Evolutionary conservation across 352 stramenopile genomes (phyloP).

Genomic region (Phytophthora aleatoria): DNA sequence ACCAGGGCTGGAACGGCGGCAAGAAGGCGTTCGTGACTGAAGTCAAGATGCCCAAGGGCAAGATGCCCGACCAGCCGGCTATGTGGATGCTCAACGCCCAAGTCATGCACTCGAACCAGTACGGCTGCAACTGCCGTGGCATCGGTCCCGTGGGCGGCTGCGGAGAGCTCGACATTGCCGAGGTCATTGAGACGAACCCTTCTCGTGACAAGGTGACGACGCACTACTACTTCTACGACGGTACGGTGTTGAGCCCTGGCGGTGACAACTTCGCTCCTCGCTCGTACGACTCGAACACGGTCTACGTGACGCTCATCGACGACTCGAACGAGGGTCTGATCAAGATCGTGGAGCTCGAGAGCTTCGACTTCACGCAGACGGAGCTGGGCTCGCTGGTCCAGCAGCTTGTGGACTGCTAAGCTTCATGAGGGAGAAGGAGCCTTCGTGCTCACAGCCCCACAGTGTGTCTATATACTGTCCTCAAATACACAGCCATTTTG

Average conservation of each 20-base stretch:
- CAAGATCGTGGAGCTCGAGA: slow-evolving; percentile 65
- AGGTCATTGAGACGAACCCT: slow-evolving; percentile 64
- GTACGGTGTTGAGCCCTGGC: slow-evolving; percentile 24
- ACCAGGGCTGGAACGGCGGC: slow-evolving; percentile 64
- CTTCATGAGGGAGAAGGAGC: neutral
- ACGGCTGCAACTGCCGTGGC: slow-evolving; percentile 72
- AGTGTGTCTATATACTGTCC: too few species aligned
- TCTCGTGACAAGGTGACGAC: slow-evolving; percentile 45
- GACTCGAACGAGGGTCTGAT: slow-evolving; percentile 48
- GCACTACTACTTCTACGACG: slow-evolving; percentile 77
- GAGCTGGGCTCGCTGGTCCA: slow-evolving; percentile 38
- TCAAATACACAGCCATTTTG: too few species aligned
- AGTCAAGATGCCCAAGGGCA: slow-evolving; percentile 55
- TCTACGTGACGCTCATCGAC: slow-evolving; percentile 74
- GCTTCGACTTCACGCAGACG: slow-evolving; percentile 52
- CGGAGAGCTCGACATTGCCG: slow-evolving; percentile 69
- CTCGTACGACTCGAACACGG: slow-evolving; percentile 32
- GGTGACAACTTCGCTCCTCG: slow-evolving; percentile 62
- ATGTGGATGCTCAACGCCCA: slow-evolving; percentile 74
- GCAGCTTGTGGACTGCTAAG: slow-evolving; percentile 38
- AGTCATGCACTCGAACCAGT: slow-evolving; percentile 57
- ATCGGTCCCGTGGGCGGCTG: slow-evolving; percentile 55
- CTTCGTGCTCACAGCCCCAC: too few species aligned
- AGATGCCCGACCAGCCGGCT: slow-evolving; percentile 41
- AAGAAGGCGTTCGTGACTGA: slow-evolving; percentile 74